phyloP scores from a whole-genome alignment of 805 yeast species.

The Pichia rugopelliculosa region DNA sequence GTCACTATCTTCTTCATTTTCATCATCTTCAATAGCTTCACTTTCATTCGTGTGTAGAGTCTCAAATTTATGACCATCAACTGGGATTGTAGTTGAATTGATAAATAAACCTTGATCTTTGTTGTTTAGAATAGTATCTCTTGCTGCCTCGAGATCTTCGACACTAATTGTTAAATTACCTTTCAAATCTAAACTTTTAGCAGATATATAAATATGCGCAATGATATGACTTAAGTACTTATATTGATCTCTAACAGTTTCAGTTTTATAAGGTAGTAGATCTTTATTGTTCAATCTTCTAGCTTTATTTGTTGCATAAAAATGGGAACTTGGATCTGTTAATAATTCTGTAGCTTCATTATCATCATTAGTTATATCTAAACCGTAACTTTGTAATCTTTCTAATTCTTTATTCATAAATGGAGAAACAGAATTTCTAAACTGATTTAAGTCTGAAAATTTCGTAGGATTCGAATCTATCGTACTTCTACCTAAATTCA shows the following conservation, averaged over 20 bases:
- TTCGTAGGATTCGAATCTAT: slow-evolving; percentile 1
- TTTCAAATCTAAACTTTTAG: slow-evolving; percentile 64
- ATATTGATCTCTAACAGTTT: slow-evolving; percentile 59
- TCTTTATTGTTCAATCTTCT: slow-evolving; percentile 20
- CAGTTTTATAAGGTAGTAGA: slow-evolving; percentile 65
- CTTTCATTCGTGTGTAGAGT: slow-evolving; percentile 20
- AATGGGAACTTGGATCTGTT: slow-evolving; percentile 17
- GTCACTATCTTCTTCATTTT: slow-evolving; percentile 31
- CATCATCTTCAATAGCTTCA: slow-evolving; percentile 33
- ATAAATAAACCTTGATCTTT: slow-evolving; percentile 43
- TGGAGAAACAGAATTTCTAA: slow-evolving; percentile 3
- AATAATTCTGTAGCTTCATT: slow-evolving; percentile 22
- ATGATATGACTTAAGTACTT: slow-evolving; percentile 73
- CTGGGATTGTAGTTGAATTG: slow-evolving; percentile 33
- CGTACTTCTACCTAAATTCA: background rate
- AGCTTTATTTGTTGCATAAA: slow-evolving; percentile 18
- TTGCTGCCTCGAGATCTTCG: slow-evolving; percentile 49
- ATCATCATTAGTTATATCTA: slow-evolving; percentile 54
- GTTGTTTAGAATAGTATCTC: slow-evolving; percentile 17
- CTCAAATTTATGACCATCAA: slow-evolving; percentile 27
- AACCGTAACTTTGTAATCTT: slow-evolving; percentile 29
- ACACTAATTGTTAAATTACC: slow-evolving; percentile 63
- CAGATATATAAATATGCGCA: slow-evolving; percentile 70
- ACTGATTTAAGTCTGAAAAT: background rate
- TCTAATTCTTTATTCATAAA: slow-evolving; percentile 15